Evolutionary conservation across 495 filamentous ascomycete genomes (phyloP).

Genomic region (Talaromyces nanjingensis): DNA sequence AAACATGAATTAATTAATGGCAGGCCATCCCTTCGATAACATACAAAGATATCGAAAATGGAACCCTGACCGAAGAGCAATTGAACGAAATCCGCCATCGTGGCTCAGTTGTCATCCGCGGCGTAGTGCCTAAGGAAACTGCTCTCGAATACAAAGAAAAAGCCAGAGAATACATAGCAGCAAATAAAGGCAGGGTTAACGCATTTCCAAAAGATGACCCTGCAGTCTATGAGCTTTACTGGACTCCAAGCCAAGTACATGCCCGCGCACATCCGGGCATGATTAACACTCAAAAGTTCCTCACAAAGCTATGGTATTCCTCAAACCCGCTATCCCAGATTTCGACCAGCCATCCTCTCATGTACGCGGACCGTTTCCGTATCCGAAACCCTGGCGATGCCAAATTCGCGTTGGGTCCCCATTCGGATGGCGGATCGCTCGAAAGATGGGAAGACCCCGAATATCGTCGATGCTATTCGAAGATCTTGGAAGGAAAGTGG

Average conservation of each 20-base stretch:
- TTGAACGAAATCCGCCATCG: constrained; percentile 34
- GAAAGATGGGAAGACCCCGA: constrained; percentile 82
- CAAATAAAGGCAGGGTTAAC: constrained; percentile 43
- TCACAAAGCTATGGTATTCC: constrained; percentile 72
- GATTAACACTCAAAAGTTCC: constrained; percentile 58
- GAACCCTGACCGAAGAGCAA: constrained; percentile 18
- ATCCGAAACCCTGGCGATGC: constrained; percentile 59
- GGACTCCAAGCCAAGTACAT: constrained; percentile 68
- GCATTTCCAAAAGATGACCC: constrained; percentile 56
- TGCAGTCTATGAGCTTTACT: constrained; percentile 85
- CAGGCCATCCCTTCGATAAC: constrained; percentile 41
- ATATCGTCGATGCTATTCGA: constrained; percentile 68
- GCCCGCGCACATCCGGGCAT: constrained; percentile 69
- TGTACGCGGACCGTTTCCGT: constrained; percentile 77
- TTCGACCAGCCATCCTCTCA: constrained; percentile 58
- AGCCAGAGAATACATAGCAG: constrained; percentile 51
- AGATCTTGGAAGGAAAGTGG: constrained; percentile 70
- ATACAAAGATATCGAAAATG: constrained; percentile 33
- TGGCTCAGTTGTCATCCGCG: constrained; percentile 53
- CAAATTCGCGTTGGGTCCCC: constrained; percentile 77
- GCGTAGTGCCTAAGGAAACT: constrained; percentile 44
- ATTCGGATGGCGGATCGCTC: constrained; percentile 76
- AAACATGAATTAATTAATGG: background rate
- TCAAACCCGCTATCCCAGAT: constrained; percentile 52
- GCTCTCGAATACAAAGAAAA: constrained; percentile 29